These are phyloP conservation scores for Gentiana straminea DNA, from an alignment of 257 asterid genomes.

Conservation along the genomic window DNA sequence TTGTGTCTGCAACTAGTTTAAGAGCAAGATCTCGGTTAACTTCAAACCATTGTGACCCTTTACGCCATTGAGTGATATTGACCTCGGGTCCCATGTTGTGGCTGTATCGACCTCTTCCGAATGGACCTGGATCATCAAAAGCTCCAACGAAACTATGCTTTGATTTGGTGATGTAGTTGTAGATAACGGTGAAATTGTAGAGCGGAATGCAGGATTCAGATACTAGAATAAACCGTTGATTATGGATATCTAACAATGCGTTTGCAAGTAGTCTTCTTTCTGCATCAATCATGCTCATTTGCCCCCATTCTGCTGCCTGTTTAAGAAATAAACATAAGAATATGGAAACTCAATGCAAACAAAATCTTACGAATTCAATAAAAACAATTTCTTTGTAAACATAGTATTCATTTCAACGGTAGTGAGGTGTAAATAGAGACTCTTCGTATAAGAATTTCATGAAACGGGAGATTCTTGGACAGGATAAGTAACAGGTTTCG, in stretches of 20 bases:
- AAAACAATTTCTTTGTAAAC: not conserved
- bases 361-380: not conserved
- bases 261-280: conserved; percentile 48
- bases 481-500: no score
- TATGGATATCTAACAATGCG: conserved; percentile 35
- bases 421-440: no score
- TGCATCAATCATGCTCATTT: conserved; percentile 41
- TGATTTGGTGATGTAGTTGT: conserved; percentile 27
- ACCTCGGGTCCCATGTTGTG: conserved; percentile 34
- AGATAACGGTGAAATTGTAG: conserved; percentile 28
- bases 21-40: conserved; percentile 35
- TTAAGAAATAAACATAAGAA: not conserved
- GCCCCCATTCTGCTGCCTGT: conserved; percentile 41
- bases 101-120: conserved; percentile 31
- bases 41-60: conserved; percentile 46
- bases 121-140: conserved; percentile 48
- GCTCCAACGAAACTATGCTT: conserved; percentile 38
- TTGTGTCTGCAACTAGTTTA: conserved; percentile 27
- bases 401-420: no score
- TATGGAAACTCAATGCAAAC: not conserved
- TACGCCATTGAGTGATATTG: conserved; percentile 31
- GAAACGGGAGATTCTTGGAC: no score
- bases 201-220: conserved; percentile 48
- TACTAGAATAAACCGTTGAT: conserved; percentile 40
- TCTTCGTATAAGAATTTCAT: no score